Evolutionary conservation across 1,284 basidiomycete species (phyloP).

Genomic region (Heterobasidion parviporum): DNA sequence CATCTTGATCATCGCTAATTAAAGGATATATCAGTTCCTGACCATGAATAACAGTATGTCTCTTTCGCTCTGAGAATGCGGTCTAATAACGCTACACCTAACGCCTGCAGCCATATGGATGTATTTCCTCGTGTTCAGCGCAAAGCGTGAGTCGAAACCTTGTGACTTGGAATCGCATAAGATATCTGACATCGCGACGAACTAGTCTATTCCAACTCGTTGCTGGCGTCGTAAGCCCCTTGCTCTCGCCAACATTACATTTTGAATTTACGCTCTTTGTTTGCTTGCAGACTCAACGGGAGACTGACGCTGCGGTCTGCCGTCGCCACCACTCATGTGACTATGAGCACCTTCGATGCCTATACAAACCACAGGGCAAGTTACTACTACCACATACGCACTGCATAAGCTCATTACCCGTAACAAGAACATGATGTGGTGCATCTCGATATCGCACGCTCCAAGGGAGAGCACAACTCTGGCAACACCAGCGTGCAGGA

Average conservation of each 20-base stretch:
- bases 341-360: too few species aligned
- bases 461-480: too few species aligned
- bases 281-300: background rate
- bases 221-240: background rate
- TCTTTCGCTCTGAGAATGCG: background rate
- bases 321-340: too few species aligned
- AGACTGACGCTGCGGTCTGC: background rate
- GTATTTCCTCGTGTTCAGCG: background rate
- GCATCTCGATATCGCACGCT: too few species aligned
- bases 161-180: background rate
- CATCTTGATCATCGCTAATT: background rate
- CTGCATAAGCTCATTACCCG: too few species aligned
- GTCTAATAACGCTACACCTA: too few species aligned
- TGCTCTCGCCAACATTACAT: too few species aligned
- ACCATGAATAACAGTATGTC: background rate
- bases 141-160: background rate
- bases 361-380: too few species aligned
- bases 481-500: too few species aligned
- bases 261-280: background rate
- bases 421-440: too few species aligned
- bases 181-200: too few species aligned
- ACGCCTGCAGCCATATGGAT: background rate
- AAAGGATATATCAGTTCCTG: background rate
- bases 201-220: conserved; percentile 1
- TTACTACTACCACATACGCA: too few species aligned